Evolutionary conservation across 169 alveolate species (phyloP).

Genomic region (Perkinsus olseni): DNA sequence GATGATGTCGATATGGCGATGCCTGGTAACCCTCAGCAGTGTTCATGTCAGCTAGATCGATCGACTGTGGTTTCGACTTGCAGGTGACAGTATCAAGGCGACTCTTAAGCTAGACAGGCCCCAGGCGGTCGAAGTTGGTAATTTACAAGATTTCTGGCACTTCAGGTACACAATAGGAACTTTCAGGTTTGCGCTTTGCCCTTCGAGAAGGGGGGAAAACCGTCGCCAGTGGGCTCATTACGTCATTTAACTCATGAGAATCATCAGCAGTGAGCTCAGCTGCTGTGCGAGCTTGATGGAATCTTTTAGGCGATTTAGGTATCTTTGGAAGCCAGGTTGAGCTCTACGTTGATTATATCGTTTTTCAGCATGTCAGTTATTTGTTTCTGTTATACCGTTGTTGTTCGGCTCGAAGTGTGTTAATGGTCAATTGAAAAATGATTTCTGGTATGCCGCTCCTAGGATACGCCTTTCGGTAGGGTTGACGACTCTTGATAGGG

Average conservation of each 20-base stretch:
- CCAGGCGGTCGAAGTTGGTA: constrained; percentile 55
- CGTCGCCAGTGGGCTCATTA: constrained; percentile 81
- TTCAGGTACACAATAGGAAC: no score
- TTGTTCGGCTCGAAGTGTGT: no score
- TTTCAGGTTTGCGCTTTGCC: constrained; percentile 77
- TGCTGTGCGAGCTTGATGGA: background rate
- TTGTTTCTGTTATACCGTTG: no score
- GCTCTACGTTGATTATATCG: background rate
- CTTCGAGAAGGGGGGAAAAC: constrained; percentile 90
- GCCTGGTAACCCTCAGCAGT: constrained; percentile 35
- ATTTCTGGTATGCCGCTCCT: no score
- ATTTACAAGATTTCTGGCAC: background rate
- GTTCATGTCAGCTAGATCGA: no score
- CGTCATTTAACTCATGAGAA: constrained; percentile 37
- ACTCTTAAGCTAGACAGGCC: constrained; percentile 61
- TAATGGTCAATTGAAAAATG: no score
- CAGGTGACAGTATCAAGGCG: constrained; percentile 53
- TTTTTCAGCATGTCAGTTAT: background rate
- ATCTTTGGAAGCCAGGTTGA: background rate
- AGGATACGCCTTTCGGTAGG: no score
- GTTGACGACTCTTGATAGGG: no score
- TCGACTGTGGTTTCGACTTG: background rate
- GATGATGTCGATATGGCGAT: constrained; percentile 67
- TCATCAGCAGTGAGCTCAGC: no score
- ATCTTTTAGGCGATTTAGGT: background rate